phyloP scores from a whole-genome alignment of 1,284 basidiomycete species.

The Malassezia arunalokei region DNA sequence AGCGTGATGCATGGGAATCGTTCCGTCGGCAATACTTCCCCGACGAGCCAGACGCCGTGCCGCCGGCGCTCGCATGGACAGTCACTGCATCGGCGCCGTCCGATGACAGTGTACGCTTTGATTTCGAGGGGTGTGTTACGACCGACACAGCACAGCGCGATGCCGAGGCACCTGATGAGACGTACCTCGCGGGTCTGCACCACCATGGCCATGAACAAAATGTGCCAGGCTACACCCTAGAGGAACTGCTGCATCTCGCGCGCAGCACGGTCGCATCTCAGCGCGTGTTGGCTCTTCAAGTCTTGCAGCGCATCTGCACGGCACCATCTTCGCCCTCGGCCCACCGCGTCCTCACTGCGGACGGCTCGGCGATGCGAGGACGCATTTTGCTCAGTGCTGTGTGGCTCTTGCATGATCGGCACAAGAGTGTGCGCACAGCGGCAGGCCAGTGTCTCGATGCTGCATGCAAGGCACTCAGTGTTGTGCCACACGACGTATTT shows the following conservation, averaged over 20 bases:
- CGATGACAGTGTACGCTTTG: constrained; percentile 22
- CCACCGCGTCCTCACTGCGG: neutral
- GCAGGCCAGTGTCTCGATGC: constrained; percentile 21
- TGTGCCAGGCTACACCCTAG: constrained; percentile 73
- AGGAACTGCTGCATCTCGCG: constrained; percentile 70
- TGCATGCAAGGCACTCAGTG: constrained; percentile 15
- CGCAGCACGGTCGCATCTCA: constrained; percentile 73
- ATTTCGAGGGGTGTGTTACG: constrained; percentile 26
- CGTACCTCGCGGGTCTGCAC: constrained; percentile 57
- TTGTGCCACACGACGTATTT: neutral
- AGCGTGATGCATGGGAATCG: constrained; percentile 52
- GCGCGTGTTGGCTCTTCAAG: constrained; percentile 65
- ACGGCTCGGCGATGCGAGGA: constrained; percentile 1
- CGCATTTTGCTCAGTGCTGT: constrained; percentile 21
- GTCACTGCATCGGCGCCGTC: constrained; percentile 5
- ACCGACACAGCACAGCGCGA: neutral
- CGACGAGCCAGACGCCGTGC: constrained; percentile 47
- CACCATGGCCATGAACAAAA: constrained; percentile 67
- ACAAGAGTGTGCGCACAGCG: constrained; percentile 27
- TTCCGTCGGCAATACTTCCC: constrained; percentile 78
- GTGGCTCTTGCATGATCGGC: constrained; percentile 28
- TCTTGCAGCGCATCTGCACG: constrained; percentile 56
- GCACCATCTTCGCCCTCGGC: neutral
- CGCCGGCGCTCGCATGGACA: constrained; percentile 33
- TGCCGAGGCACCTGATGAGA: constrained; percentile 14